Evolutionary conservation across 495 filamentous ascomycete species (phyloP), one percentile per base, ranked within the genome.

Genomic region (Penicillium ucsense): DNA sequence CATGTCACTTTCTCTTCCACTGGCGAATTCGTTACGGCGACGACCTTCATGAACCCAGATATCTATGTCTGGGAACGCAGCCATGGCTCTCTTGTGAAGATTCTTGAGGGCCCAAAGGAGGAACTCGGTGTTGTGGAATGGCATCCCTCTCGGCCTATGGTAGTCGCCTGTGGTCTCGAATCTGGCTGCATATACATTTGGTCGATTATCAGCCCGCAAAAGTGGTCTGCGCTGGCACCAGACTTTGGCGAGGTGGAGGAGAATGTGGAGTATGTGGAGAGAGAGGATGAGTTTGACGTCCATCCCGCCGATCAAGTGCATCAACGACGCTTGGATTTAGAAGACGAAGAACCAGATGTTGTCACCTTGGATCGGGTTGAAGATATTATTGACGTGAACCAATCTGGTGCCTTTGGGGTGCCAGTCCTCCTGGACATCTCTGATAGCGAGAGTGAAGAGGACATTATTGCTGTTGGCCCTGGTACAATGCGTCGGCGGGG

Each of bases 221-320:
- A 89, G 49, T 99, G 92, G 92, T 94, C 89, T 31, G 91, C 92
- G 0, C 78, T 99, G 6, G 92, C 92, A 6, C 92, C 92, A 0
- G 92, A 99, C 64, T 99, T 99, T 61, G 87, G 78, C 33, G 92
- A 99, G 64, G 88, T 99, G 7, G 92, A 99, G 68, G 94, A 97
- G 65, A 97, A 97, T 49, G 88, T 95, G 8, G 89, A 95, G 66
- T 97, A 97, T 59, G 76, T 91, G 35, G 92, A 99, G 62, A 77
- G 79, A 30, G 92, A 97, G 68, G 94, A 97, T 58, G 92, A 99
- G 57, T 99, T 97, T 53, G 92, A 99, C 59, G 91, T 97, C 47
- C 91, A 96, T 56, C 90, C 90, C 0, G 84, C 89, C 28, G 90
- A 95, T 60, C 92, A 97, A 63, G 85, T 96, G 11, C 86, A 94